Conservation (phyloP, 495 filamentous ascomycete genomes). For the Hypomontagnella monticulosa region DNA sequence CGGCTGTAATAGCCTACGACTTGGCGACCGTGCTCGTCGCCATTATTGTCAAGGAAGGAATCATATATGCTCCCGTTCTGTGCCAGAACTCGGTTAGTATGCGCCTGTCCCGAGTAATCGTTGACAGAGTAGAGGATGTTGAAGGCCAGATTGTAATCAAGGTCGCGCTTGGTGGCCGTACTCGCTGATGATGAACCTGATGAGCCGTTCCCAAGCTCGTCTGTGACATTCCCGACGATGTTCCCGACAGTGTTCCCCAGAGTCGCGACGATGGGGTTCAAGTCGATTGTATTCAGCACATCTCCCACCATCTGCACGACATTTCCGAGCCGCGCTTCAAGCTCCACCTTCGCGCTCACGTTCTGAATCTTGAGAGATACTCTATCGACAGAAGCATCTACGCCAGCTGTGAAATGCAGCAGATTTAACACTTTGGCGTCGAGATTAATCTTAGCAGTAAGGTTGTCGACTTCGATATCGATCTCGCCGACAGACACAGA, state of each 20-base stretch:
- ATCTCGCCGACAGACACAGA: constrained; percentile 62
- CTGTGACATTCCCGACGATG: constrained; percentile 57
- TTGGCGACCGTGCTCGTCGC: constrained; percentile 49
- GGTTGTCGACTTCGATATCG: constrained; percentile 62
- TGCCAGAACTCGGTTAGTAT: constrained; percentile 64
- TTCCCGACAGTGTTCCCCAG: constrained; percentile 58
- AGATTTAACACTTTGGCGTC: constrained; percentile 65
- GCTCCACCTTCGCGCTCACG: constrained; percentile 63
- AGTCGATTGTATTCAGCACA: constrained; percentile 62
- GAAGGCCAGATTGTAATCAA: constrained; percentile 47
- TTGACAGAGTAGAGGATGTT: constrained; percentile 66
- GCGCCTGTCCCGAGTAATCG: constrained; percentile 63
- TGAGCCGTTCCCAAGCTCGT: constrained; percentile 37
- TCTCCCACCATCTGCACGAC: constrained; percentile 64
- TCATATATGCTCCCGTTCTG: constrained; percentile 65
- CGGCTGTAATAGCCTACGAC: constrained; percentile 58
- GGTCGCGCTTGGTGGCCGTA: constrained; percentile 40
- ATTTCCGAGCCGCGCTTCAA: constrained; percentile 66
- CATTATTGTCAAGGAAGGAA: constrained; percentile 62
- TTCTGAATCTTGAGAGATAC: constrained; percentile 64
- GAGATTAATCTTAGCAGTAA: constrained; percentile 68
- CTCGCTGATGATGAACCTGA: constrained; percentile 29
- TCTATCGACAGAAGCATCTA: constrained; percentile 62
- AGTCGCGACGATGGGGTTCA: constrained; percentile 66
- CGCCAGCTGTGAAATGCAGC: constrained; percentile 66